A percentile compares a stretch with the other conserved stretches of the same genome.
These are phyloP conservation scores for Fusarium setosum DNA, from an alignment of 2,329 filamentous ascomycete species.

Conservation along the genomic window DNA sequence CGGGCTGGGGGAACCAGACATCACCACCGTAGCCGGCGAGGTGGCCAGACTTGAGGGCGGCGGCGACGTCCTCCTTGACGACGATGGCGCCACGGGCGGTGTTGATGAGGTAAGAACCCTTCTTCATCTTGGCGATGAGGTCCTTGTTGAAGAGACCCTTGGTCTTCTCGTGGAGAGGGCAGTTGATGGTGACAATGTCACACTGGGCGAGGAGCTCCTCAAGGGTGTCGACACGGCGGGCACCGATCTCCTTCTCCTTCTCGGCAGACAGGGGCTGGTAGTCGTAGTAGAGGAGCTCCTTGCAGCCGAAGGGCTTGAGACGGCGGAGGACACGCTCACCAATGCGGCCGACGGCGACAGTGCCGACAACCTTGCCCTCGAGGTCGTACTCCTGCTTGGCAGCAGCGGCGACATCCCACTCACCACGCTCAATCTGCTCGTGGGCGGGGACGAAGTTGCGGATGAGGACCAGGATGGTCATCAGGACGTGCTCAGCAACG, in stretches of 20 bases:
- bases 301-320: conserved; percentile 98
- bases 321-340: conserved; percentile 97
- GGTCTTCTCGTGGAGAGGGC: conserved; percentile 98
- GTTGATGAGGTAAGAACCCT: conserved; percentile 96
- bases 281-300: conserved; percentile 99
- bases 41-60: conserved; percentile 90
- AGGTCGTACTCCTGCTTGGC: conserved; percentile 99
- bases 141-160: conserved; percentile 98
- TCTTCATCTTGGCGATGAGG: conserved; percentile 98
- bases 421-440: conserved; percentile 88
- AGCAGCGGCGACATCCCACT: conserved; percentile 95
- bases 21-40: conserved; percentile 90
- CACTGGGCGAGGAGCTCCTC: conserved; percentile 96
- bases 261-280: conserved; percentile 93
- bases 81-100: conserved; percentile 98
- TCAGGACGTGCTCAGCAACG: conserved; percentile 98
- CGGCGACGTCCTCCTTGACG: conserved; percentile 98
- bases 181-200: conserved; percentile 99
- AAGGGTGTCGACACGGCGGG: conserved; percentile 85
- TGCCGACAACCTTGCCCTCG: conserved; percentile 97
- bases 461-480: conserved; percentile 96
- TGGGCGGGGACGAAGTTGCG: conserved; percentile 99
- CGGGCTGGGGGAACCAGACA: conserved; percentile 98
- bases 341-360: conserved; percentile 96
- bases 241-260: conserved; percentile 95